Base-by-base conservation (phyloP, 495 filamentous ascomycete species). In the Xylaria acuta region DNA sequence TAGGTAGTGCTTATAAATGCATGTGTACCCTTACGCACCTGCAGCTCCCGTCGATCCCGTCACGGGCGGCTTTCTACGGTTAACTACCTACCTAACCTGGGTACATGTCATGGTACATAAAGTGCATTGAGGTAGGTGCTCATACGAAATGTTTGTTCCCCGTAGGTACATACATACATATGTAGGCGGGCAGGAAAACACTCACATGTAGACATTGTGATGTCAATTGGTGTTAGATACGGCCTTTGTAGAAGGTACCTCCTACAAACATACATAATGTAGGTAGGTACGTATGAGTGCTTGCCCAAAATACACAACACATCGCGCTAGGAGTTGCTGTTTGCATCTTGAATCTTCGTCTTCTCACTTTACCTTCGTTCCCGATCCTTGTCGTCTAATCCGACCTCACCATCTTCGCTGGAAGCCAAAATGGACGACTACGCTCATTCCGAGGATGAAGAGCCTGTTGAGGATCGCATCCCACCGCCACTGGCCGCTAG, bases 351-450 rank as follows among this genome's bases (percentile, higher is more conserved):
- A 38, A 60, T 11, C 32, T 40, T 36, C 27, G 5, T 56, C 53
- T 56, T 32, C 53, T 41, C 8, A 11, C n/a, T 2, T 38, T 20
- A 25, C 38, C 60, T 41, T 14, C 60, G 22, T 34, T 11, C 40
- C 22, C 60, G 4, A 41, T 16, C n/a, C 30, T 64, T n/a, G 4
- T 3, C 60, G 5, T 3, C 22, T 11, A 25, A 45, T 41, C 30
- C 38, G 12, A 43, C 32, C 20, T 22, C 58, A 2, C 20, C 32
- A 14, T 38, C n/a, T 11, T 59, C 22, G 51, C 22, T 18, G 58
- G 14, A 11, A 27, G 22, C 49, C 34, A 49, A 8, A 27, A 72
- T 72, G 70, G 59, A 71, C 20, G 22, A 64, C 69, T 41, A 67
- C 18, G 63, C 27, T 7, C 18, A 36, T 27, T 72, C 63, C 5